Percentiles rank a stretch among this genome's conserved stretches.
These are phyloP conservation scores for Anthracocystis panici-leucophaei DNA, from an alignment of 1,284 basidiomycete genomes.

Conservation along the genomic window DNA sequence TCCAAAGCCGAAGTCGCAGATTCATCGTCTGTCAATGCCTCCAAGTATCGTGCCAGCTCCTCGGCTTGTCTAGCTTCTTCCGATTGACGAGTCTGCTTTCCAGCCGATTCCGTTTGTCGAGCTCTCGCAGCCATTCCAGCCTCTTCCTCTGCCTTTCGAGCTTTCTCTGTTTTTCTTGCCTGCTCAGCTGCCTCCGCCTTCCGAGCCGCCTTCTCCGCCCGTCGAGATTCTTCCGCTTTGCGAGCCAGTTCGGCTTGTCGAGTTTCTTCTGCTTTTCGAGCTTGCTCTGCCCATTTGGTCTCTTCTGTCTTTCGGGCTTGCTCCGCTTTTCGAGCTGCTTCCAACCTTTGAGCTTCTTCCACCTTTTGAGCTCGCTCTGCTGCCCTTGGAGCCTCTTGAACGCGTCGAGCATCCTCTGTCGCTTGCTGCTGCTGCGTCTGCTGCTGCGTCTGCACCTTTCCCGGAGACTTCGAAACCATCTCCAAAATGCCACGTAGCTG, in stretches of 20 bases:
- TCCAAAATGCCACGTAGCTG: not conserved
- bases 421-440: not conserved
- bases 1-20: not conserved
- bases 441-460: not conserved
- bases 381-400: not conserved
- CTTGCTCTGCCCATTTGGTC: not conserved
- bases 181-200: conserved; percentile 6
- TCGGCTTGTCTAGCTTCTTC: conserved; percentile 29
- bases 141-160: not conserved
- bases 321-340: not conserved
- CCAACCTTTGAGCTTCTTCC: not conserved
- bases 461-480: conserved; percentile 1
- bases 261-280: not conserved
- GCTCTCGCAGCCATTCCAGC: not conserved
- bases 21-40: conserved; percentile 15
- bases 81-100: not conserved
- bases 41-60: conserved; percentile 18
- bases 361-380: not conserved
- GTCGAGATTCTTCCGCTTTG: not conserved
- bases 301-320: not conserved
- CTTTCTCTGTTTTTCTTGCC: not conserved
- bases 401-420: not conserved
- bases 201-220: conserved; percentile 16
- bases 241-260: not conserved
- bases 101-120: not conserved